phyloP scores from a whole-genome alignment of 78 protist genomes.

The Dictyostelium capitatum region DNA sequence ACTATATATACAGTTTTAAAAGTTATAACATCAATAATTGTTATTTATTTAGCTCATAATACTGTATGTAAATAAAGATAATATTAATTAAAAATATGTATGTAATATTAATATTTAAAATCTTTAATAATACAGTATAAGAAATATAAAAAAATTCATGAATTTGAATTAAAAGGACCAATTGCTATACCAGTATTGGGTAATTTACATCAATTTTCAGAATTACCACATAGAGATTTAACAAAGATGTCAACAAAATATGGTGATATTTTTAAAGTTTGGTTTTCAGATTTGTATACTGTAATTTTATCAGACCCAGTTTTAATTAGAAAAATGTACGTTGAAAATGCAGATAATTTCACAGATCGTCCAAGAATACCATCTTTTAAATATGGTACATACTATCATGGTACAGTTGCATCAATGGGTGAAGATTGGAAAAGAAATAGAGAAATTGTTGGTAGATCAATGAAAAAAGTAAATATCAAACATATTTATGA shows the following conservation, averaged over 20 bases:
- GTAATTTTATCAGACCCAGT: slow-evolving; percentile 11
- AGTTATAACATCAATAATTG: neutral
- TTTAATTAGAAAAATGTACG: slow-evolving; percentile 24
- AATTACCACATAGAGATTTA: slow-evolving; percentile 16
- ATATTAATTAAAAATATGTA: neutral
- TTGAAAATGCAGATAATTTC: slow-evolving; percentile 25
- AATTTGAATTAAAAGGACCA: slow-evolving; percentile 3
- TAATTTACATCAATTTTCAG: slow-evolving; percentile 11
- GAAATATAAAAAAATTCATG: slow-evolving; percentile 1
- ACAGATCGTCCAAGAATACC: slow-evolving; percentile 35
- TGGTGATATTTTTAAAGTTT: slow-evolving; percentile 42
- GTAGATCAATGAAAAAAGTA: slow-evolving; percentile 17
- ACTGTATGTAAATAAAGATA: neutral
- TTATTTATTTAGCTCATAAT: neutral
- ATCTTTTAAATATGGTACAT: neutral
- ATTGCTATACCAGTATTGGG: slow-evolving; percentile 24
- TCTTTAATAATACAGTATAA: neutral
- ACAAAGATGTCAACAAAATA: neutral
- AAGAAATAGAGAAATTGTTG: slow-evolving; percentile 13
- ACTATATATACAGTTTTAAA: neutral
- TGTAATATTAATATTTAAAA: neutral
- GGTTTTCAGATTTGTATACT: slow-evolving; percentile 38
- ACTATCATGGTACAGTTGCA: slow-evolving; percentile 18
- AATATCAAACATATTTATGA: slow-evolving; percentile 29
- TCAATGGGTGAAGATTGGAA: neutral